Conservation (phyloP, 2,329 filamentous ascomycete species). For the Talaromyces sp. region DNA sequence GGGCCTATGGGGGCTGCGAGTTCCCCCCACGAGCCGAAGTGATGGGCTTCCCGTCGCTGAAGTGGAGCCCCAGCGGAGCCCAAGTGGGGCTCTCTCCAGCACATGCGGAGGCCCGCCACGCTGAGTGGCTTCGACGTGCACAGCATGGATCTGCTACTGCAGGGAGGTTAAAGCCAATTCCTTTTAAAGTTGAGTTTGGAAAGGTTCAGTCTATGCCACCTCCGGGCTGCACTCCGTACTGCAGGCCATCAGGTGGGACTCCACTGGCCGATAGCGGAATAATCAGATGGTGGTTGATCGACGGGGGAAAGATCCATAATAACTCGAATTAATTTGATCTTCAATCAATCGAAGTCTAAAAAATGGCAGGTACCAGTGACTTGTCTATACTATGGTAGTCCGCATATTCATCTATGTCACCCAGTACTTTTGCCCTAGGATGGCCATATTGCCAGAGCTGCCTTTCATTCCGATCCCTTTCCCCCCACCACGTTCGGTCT, state of each 20-base stretch:
- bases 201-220: not conserved
- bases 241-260: not conserved
- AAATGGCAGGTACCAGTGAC: not conserved
- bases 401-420: not conserved
- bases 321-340: not conserved
- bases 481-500: conserved; percentile 2
- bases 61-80: not conserved
- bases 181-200: conserved; percentile 24
- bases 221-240: not conserved
- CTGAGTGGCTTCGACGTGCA: conserved; percentile 16
- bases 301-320: too few relatives aligned
- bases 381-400: not conserved
- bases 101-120: conserved; percentile 14
- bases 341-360: too few relatives aligned
- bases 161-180: conserved; percentile 22
- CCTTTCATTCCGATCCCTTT: not conserved
- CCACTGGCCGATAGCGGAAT: not conserved
- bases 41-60: conserved; percentile 3
- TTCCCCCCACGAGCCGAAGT: conserved; percentile 17
- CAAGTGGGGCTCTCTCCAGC: not conserved
- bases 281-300: too few relatives aligned
- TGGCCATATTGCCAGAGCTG: conserved; percentile 6
- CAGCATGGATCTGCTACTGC: conserved; percentile 5
- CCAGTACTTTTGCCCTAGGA: not conserved
- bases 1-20: conserved; percentile 8